These are phyloP conservation scores for Coemansia sp. DNA, from an alignment of 371 early-diverging fungal genomes.

Conservation along the genomic window DNA sequence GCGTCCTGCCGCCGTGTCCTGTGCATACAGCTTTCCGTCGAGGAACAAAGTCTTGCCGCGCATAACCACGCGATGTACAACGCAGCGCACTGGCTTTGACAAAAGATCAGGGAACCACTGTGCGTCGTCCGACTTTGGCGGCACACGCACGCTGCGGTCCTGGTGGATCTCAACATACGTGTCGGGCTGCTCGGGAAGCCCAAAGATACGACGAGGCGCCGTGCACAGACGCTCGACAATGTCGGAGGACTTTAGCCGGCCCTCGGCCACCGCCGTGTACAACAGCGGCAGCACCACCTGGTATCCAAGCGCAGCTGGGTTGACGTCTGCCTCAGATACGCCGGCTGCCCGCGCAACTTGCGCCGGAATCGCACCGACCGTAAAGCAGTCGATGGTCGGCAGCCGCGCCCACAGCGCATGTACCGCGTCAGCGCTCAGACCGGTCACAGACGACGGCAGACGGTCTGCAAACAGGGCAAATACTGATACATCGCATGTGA, in stretches of 20 bases:
- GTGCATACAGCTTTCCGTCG: constrained; percentile 66
- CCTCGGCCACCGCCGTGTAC: constrained; percentile 78
- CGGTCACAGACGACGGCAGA: constrained; percentile 14
- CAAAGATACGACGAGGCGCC: constrained; percentile 88
- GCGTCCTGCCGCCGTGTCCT: constrained; percentile 29
- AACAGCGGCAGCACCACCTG: constrained; percentile 77
- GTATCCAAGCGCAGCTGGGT: constrained; percentile 60
- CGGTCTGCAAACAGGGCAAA: constrained; percentile 72
- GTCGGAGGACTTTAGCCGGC: constrained; percentile 78
- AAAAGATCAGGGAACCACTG: constrained; percentile 36
- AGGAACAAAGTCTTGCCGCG: constrained; percentile 79
- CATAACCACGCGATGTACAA: constrained; percentile 79
- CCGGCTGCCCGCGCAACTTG: constrained; percentile 57
- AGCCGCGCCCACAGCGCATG: constrained; percentile 79
- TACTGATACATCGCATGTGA: constrained; percentile 91
- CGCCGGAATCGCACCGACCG: constrained; percentile 72
- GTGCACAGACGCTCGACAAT: constrained; percentile 71
- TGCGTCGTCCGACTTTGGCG: constrained; percentile 31
- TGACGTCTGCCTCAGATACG: constrained; percentile 52
- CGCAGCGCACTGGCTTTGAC: constrained; percentile 51
- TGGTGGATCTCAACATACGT: constrained; percentile 86
- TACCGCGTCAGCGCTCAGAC: constrained; percentile 56
- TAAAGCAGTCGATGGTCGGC: constrained; percentile 85
- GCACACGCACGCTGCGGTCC: constrained; percentile 34
- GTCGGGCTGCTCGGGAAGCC: constrained; percentile 81